Conservation (phyloP, 2,329 filamentous ascomycete genomes). For the Aureobasidium sp. region DNA sequence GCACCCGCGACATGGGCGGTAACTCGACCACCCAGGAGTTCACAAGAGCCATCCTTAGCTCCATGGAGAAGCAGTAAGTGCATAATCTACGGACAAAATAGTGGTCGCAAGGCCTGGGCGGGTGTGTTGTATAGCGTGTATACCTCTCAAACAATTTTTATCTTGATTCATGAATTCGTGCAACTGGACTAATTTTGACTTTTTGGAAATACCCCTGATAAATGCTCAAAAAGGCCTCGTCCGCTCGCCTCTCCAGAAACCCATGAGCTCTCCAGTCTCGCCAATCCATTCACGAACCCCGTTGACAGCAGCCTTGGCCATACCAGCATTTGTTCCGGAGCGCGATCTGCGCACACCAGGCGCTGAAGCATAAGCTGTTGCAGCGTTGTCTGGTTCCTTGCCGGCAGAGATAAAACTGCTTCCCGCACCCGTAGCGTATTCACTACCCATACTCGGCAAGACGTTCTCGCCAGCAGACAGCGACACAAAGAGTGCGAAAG, state of each 20-base stretch:
- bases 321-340: constrained; percentile 43
- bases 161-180: constrained; percentile 11
- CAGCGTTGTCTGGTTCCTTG: constrained; percentile 25
- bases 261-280: constrained; percentile 52
- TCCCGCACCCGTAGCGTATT: constrained; percentile 53
- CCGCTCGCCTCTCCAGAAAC: constrained; percentile 51
- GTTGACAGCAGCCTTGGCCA: constrained; percentile 50
- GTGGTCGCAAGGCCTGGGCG: constrained; percentile 1
- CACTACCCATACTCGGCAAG: constrained; percentile 80
- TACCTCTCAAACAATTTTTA: constrained; percentile 11
- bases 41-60: constrained; percentile 84
- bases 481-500: constrained; percentile 90
- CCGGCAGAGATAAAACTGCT: constrained; percentile 40
- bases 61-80: constrained; percentile 60
- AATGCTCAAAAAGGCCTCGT: constrained; percentile 31
- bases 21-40: constrained; percentile 85
- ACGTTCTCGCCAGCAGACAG: constrained; percentile 92
- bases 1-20: constrained; percentile 96
- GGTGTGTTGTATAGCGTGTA: constrained; percentile 8
- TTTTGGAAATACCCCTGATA: background rate
- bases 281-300: constrained; percentile 58
- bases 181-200: background rate
- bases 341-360: constrained; percentile 35
- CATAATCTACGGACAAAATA: background rate
- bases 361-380: constrained; percentile 33